Conservation (phyloP, 2,329 filamentous ascomycete genomes). For the Arthroderma sp. region DNA sequence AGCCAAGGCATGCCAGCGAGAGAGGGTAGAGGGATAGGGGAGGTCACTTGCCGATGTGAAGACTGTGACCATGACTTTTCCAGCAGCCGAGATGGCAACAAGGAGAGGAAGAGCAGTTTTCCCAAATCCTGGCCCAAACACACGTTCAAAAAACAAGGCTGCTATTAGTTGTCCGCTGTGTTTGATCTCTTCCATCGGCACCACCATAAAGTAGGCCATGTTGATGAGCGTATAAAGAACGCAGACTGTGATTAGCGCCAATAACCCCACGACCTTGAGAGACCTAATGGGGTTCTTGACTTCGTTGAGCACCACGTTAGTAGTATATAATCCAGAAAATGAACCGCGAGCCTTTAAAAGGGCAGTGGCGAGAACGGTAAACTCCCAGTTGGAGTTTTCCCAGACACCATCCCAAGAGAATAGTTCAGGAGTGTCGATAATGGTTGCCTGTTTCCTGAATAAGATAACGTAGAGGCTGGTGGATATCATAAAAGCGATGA, state of each 20-base stretch:
- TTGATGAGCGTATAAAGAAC: slow-evolving; percentile 57
- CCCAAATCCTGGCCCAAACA: slow-evolving; percentile 50
- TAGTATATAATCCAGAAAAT: slow-evolving; percentile 51
- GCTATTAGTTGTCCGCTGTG: slow-evolving; percentile 55
- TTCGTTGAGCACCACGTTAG: slow-evolving; percentile 60
- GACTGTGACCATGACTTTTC: slow-evolving; percentile 62
- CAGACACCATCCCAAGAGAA: slow-evolving; percentile 35
- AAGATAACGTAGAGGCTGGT: slow-evolving; percentile 50
- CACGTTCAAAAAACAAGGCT: slow-evolving; percentile 52
- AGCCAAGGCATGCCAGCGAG: slow-evolving; percentile 5
- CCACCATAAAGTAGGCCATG: slow-evolving; percentile 50
- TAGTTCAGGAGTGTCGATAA: background rate
- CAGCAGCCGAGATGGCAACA: slow-evolving; percentile 55
- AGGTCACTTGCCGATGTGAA: slow-evolving; percentile 48
- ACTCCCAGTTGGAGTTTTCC: slow-evolving; percentile 57
- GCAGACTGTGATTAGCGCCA: slow-evolving; percentile 50
- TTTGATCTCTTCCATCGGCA: slow-evolving; percentile 56
- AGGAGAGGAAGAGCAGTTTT: slow-evolving; percentile 48
- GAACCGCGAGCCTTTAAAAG: slow-evolving; percentile 52
- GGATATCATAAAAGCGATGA: slow-evolving; percentile 50
- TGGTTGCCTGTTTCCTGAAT: slow-evolving; percentile 20
- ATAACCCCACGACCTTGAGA: slow-evolving; percentile 48
- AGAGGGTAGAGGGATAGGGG: no score
- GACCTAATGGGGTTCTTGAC: slow-evolving; percentile 57
- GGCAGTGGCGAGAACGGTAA: slow-evolving; percentile 54